phyloP scores from a whole-genome alignment of 1,284 basidiomycete genomes.

The Vanrija humicola region DNA sequence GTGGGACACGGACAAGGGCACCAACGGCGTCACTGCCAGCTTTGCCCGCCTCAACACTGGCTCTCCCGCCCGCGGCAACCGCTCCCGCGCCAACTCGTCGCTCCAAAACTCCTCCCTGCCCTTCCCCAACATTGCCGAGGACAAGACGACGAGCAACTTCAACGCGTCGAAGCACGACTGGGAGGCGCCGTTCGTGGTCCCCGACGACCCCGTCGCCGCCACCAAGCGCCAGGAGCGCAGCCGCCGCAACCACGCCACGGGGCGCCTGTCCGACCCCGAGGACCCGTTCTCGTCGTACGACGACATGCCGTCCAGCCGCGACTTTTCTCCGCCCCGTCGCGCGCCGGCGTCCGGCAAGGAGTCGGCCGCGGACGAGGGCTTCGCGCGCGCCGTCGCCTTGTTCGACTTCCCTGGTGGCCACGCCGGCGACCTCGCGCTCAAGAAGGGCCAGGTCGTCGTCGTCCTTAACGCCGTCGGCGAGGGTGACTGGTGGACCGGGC shows the following conservation, averaged over 20 bases:
- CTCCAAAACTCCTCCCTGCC: not conserved
- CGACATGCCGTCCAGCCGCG: slow-evolving; percentile 1
- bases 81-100: not conserved
- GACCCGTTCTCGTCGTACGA: slow-evolving; percentile 8
- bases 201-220: not conserved
- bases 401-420: slow-evolving; percentile 72
- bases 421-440: slow-evolving; percentile 76
- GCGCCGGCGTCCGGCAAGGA: slow-evolving; percentile 9
- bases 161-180: slow-evolving; percentile 8
- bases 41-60: slow-evolving; percentile 21
- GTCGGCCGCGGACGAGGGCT: slow-evolving; percentile 34
- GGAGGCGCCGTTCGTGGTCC: not conserved
- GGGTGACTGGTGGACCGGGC: slow-evolving; percentile 64
- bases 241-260: too few relatives aligned
- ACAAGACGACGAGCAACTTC: slow-evolving; percentile 9
- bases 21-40: slow-evolving; percentile 30
- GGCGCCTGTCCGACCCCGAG: not conserved
- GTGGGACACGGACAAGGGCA: slow-evolving; percentile 31
- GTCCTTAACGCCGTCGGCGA: slow-evolving; percentile 71
- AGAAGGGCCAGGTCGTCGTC: slow-evolving; percentile 75
- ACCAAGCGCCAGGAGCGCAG: not conserved
- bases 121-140: slow-evolving; percentile 13
- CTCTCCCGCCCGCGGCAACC: not conserved
- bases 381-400: slow-evolving; percentile 69
- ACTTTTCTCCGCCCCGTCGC: not conserved